Conservation (phyloP, 163 green algal species). For the Volvox carteri region DNA sequence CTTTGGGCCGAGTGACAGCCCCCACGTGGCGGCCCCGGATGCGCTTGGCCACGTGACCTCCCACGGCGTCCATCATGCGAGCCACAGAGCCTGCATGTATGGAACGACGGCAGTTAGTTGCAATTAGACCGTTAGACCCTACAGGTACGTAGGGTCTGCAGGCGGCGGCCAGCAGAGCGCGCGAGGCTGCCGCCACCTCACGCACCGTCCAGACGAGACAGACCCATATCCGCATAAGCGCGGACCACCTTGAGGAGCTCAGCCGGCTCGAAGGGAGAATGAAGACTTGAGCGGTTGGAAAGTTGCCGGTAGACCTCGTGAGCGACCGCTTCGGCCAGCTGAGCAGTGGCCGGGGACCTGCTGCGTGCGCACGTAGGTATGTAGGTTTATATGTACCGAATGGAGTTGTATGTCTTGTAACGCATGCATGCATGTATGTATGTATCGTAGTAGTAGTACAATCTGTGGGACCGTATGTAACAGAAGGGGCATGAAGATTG, state of each 20-base stretch:
- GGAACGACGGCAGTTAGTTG: neutral
- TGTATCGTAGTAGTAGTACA: too few relatives aligned
- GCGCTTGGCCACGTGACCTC: constrained; percentile 67
- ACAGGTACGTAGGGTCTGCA: neutral
- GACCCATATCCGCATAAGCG: constrained; percentile 39
- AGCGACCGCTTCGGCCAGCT: constrained; percentile 65
- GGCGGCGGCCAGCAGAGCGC: neutral
- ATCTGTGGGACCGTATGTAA: too few relatives aligned
- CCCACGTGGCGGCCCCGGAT: constrained; percentile 66
- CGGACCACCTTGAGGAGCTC: constrained; percentile 68
- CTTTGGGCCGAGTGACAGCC: constrained; percentile 60
- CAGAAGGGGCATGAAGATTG: too few relatives aligned
- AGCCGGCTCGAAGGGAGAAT: constrained; percentile 59
- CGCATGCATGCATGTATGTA: neutral
- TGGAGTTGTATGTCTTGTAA: neutral
- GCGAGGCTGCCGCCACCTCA: neutral
- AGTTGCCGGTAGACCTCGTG: constrained; percentile 67
- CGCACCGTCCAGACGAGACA: neutral
- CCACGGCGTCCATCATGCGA: constrained; percentile 71
- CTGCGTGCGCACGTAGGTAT: neutral
- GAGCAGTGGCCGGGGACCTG: constrained; percentile 8
- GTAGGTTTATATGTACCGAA: neutral
- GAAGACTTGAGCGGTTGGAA: constrained; percentile 69
- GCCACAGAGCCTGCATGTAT: constrained; percentile 37
- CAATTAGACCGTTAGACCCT: neutral